Conservation (phyloP, 805 yeast genomes). For the Yarrowia osloensis region DNA sequence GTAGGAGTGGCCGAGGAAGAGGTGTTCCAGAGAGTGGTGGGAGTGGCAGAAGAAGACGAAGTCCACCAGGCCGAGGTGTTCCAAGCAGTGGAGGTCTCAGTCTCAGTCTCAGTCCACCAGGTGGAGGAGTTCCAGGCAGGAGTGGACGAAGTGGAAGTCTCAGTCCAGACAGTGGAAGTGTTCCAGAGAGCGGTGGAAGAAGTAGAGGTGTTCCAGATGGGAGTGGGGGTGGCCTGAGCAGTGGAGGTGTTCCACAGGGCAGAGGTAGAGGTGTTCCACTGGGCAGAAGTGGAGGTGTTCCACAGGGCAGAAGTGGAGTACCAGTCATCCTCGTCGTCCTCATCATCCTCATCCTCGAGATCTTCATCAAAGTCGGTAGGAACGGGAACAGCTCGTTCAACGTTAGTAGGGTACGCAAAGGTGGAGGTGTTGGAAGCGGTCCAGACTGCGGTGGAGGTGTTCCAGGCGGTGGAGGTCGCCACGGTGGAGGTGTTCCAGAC, state of each 20-base stretch:
- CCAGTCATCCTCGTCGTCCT: background rate
- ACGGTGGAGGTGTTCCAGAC: constrained; percentile 5
- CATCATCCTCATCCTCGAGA: background rate
- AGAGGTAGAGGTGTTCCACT: background rate
- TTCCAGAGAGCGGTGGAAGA: background rate
- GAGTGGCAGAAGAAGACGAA: background rate
- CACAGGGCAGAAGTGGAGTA: background rate
- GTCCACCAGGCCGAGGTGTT: background rate
- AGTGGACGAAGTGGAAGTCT: background rate
- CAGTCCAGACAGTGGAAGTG: background rate
- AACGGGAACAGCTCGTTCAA: constrained; percentile 3
- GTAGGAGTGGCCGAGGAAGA: background rate
- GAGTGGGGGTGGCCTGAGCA: background rate
- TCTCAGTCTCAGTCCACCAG: background rate
- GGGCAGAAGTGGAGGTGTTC: background rate
- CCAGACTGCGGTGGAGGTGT: constrained; percentile 18
- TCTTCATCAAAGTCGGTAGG: background rate
- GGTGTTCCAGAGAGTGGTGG: background rate
- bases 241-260: constrained; percentile 3
- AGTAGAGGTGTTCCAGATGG: background rate
- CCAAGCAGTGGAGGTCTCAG: background rate
- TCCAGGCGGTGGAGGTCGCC: constrained; percentile 4
- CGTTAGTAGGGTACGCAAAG: background rate
- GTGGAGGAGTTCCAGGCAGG: constrained; percentile 2
- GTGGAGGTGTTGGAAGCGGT: constrained; percentile 18